A percentile compares a stretch with the other conserved stretches of the same genome.
These are phyloP conservation scores for Gossypium lobatum DNA, from an alignment of 441 rosid genomes.

Conservation along the genomic window DNA sequence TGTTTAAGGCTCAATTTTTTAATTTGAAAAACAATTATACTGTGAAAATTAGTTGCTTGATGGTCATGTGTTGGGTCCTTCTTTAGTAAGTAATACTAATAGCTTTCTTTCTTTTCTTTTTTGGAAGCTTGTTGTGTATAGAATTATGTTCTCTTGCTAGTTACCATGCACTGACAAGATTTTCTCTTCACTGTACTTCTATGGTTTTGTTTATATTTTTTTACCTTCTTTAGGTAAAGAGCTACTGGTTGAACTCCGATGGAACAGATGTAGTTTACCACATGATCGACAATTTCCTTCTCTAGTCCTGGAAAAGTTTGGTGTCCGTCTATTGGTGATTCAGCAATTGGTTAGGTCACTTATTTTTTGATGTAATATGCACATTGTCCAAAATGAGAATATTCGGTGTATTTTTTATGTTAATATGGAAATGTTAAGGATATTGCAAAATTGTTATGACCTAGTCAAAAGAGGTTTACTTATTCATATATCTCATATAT, in stretches of 20 bases:
- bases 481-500: background rate
- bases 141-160: background rate
- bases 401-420: slow-evolving; percentile 14
- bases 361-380: slow-evolving; percentile 15
- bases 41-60: background rate
- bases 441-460: slow-evolving; percentile 1
- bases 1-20: background rate
- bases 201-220: slow-evolving; percentile 4
- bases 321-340: slow-evolving; percentile 14
- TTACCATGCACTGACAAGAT: background rate
- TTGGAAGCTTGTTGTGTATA: background rate
- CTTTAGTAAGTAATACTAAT: background rate
- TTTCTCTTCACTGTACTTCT: background rate
- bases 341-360: slow-evolving; percentile 16
- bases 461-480: background rate
- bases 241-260: slow-evolving; percentile 82
- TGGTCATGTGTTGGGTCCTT: background rate
- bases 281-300: slow-evolving; percentile 81
- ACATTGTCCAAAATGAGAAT: slow-evolving; percentile 15
- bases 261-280: slow-evolving; percentile 87
- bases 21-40: background rate
- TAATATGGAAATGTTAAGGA: slow-evolving; percentile 4
- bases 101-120: background rate
- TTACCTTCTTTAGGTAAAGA: slow-evolving; percentile 56
- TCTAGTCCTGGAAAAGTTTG: slow-evolving; percentile 29